Evolutionary conservation across 345 rosid species (phyloP).

Genomic region (Psidium friedrichsthalianum): DNA sequence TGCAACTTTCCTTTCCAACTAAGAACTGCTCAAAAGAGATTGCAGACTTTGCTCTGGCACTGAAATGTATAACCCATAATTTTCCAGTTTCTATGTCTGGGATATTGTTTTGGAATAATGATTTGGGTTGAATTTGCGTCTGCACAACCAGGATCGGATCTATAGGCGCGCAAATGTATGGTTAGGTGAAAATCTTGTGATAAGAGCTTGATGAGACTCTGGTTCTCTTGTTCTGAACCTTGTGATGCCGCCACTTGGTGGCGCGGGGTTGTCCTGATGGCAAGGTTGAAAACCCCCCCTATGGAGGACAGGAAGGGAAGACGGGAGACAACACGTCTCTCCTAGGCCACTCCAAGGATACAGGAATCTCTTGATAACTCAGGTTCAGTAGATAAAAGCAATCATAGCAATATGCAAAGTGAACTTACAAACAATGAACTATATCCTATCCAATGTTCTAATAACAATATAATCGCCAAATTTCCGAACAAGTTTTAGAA

Average conservation of each 20-base stretch:
- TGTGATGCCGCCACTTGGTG: neutral
- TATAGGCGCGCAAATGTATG: neutral
- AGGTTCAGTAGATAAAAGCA: fast-evolving
- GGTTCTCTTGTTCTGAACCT: neutral
- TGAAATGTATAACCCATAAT: neutral
- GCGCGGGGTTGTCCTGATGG: neutral
- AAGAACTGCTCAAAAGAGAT: neutral
- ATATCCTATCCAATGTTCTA: neutral
- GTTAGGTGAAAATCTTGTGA: neutral
- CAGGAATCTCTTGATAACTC: neutral
- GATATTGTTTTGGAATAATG: neutral
- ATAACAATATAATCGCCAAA: neutral
- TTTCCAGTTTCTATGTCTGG: neutral
- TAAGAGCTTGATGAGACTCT: neutral
- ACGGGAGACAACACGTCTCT: neutral
- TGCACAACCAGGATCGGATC: neutral
- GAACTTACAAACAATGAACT: neutral
- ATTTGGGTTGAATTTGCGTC: neutral
- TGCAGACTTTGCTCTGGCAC: neutral
- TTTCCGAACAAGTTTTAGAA: neutral
- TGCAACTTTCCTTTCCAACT: neutral
- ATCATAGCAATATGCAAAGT: neutral
- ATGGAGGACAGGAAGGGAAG: neutral
- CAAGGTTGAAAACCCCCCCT: neutral
- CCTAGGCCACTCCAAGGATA: neutral